Percentiles rank a stretch among this genome's conserved stretches.
phyloP scores from a whole-genome alignment of 2,329 filamentous ascomycete genomes.

The Alternaria novae-zelandiae region DNA sequence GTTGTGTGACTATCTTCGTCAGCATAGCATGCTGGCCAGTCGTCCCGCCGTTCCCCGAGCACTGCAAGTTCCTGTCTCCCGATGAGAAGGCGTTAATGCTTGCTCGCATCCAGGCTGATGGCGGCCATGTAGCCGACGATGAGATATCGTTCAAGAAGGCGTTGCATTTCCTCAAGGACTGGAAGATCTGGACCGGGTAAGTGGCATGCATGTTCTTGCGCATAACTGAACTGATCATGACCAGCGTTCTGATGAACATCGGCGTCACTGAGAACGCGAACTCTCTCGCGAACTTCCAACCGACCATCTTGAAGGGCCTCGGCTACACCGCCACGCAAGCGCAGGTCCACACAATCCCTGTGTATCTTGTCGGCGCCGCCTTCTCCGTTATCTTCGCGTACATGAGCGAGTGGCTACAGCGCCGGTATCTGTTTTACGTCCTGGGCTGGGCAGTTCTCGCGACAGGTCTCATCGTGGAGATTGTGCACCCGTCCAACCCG shows the following conservation, averaged over 20 bases:
- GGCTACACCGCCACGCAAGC: conserved; percentile 44
- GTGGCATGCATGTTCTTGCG: conserved; percentile 7
- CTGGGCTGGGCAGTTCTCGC: conserved; percentile 49
- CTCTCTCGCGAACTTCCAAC: conserved; percentile 41
- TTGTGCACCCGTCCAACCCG: conserved; percentile 44
- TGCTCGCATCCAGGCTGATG: conserved; percentile 58
- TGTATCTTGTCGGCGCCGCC: conserved; percentile 40
- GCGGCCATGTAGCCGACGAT: conserved; percentile 54
- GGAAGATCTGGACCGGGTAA: conserved; percentile 63
- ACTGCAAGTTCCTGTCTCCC: conserved; percentile 57
- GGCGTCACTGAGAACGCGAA: conserved; percentile 43
- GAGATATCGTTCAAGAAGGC: conserved; percentile 56
- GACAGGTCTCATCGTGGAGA: conserved; percentile 58
- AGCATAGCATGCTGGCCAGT: conserved; percentile 57
- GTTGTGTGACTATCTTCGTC: conserved; percentile 58
- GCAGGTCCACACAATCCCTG: conserved; percentile 46
- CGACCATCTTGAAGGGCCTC: conserved; percentile 45
- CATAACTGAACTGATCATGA: not conserved
- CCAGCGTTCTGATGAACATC: conserved; percentile 35
- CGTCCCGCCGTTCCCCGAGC: conserved; percentile 58
- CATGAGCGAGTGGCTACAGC: conserved; percentile 31
- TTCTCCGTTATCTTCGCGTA: conserved; percentile 40
- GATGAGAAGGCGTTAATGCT: conserved; percentile 60
- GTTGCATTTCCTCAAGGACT: conserved; percentile 54
- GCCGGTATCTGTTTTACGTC: conserved; percentile 41